These are phyloP conservation scores for Chrysoporthe puriensis DNA, from an alignment of 2,329 filamentous ascomycete genomes.

Conservation along the genomic window DNA sequence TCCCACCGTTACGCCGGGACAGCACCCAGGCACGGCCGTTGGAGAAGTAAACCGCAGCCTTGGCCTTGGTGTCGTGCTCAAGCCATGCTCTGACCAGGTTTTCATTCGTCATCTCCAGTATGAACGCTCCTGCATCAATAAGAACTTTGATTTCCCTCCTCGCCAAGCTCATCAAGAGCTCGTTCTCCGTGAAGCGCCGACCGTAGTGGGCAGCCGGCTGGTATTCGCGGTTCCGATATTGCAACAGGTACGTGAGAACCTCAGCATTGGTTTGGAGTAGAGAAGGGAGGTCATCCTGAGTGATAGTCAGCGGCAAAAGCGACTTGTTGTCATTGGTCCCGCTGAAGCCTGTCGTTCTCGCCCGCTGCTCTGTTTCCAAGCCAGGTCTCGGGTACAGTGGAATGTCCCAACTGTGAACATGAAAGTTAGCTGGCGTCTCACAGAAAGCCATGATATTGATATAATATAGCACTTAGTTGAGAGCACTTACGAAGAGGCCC, in stretches of 20 bases:
- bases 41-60: constrained; percentile 58
- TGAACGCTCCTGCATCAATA: constrained; percentile 67
- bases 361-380: constrained; percentile 32
- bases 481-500: constrained; percentile 54
- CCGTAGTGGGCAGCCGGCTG: constrained; percentile 37
- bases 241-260: constrained; percentile 62
- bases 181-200: constrained; percentile 46
- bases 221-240: constrained; percentile 54
- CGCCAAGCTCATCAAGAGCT: constrained; percentile 47
- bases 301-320: constrained; percentile 64
- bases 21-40: background rate
- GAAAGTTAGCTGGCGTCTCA: background rate
- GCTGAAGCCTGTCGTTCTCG: constrained; percentile 65
- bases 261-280: constrained; percentile 66
- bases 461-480: background rate
- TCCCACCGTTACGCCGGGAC: constrained; percentile 36
- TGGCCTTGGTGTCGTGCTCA: constrained; percentile 44
- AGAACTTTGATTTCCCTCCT: constrained; percentile 51
- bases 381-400: constrained; percentile 45
- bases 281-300: constrained; percentile 60
- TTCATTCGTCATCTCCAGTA: constrained; percentile 63
- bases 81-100: constrained; percentile 57
- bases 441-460: too few relatives aligned
- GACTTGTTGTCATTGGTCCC: constrained; percentile 70
- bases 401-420: constrained; percentile 60